Evolutionary conservation across 257 asterid species (phyloP), one percentile per base, ranked within the genome.

Genomic region (Solanum habrochaites): DNA sequence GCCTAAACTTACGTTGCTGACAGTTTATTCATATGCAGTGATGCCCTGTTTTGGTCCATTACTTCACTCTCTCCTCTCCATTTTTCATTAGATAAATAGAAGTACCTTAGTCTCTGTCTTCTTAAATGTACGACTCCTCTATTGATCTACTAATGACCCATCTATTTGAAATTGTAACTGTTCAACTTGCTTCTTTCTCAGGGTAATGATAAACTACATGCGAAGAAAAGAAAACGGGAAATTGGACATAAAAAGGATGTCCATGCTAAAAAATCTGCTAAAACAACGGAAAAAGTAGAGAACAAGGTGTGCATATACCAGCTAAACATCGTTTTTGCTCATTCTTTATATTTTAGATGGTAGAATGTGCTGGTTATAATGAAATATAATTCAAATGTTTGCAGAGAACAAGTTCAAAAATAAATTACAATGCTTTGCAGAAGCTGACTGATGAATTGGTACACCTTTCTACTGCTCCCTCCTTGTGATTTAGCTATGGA

Each of bases 351-450:
- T 75, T 75, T 43, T 64, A 37, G 86, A 60, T 88, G 85, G 86
- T 83, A 15, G 45, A 83, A 60, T 60, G 18, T 81, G 85, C 31
- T 81, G 20, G 27, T 20, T 81, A 18, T 81, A 31, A 69, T 81
- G 49, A 81, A 81, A 81, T 49, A 81, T 3, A 32, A 81, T 83
- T 82, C 82, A 85, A 72, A 62, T 83, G 75, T 87, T 69, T 70
- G 40, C 93, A 93, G 96, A 88, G 69, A 81, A 87, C 37, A 87
- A 92, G 93, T 86, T 88, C 94, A 5, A 93, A 82, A 90, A 88
- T 93, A 60, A 91, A 93, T 85, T 92, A 90, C 72, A 93, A 90
- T 69, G 95, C 91, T 81, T 75, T 93, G 86, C 86, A 85, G 85
- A 67, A 73, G 45, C 88, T 92, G 20, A n/a, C 60, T 25, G 90